Evolutionary conservation across 73 alveolate genomes (phyloP).

Genomic region (Paramecium caudatum): DNA sequence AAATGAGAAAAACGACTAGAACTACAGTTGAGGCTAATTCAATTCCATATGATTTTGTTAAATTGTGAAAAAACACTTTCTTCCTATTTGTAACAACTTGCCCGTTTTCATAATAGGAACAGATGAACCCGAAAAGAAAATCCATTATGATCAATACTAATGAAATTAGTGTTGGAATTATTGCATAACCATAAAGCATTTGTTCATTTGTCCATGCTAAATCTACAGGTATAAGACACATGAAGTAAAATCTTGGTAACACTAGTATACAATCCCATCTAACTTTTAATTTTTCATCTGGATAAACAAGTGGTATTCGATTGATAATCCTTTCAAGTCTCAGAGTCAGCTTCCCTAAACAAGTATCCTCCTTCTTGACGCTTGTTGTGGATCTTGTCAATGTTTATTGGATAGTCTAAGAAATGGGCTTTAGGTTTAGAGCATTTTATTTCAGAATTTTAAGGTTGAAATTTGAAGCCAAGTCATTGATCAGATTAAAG

Average conservation of each 20-base stretch:
- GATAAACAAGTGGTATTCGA: slow-evolving; percentile 6
- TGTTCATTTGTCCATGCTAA: slow-evolving; percentile 17
- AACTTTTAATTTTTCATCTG: slow-evolving; percentile 51
- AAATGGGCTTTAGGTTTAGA: neutral
- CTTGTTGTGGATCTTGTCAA: neutral
- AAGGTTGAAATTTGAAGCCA: neutral
- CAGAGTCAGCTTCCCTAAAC: neutral
- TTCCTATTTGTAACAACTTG: neutral
- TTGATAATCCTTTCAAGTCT: neutral
- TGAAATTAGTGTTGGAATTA: slow-evolving; percentile 11
- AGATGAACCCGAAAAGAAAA: slow-evolving; percentile 1
- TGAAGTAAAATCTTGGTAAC: slow-evolving; percentile 1
- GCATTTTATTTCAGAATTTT: slow-evolving; percentile 3
- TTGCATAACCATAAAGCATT: neutral
- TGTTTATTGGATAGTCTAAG: neutral
- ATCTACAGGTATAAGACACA: slow-evolving; percentile 40
- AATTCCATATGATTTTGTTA: slow-evolving; percentile 37
- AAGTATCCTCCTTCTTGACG: neutral
- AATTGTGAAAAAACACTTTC: neutral
- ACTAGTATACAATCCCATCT: slow-evolving; percentile 16
- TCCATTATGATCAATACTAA: neutral
- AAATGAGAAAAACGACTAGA: neutral
- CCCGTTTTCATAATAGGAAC: neutral
- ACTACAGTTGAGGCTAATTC: slow-evolving; percentile 28
- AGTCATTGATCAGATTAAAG: slow-evolving; percentile 15